Evolutionary conservation across 768 basidiomycete genomes (phyloP), one percentile per base, ranked within the genome.

Genomic region (Collybia mongolica): DNA sequence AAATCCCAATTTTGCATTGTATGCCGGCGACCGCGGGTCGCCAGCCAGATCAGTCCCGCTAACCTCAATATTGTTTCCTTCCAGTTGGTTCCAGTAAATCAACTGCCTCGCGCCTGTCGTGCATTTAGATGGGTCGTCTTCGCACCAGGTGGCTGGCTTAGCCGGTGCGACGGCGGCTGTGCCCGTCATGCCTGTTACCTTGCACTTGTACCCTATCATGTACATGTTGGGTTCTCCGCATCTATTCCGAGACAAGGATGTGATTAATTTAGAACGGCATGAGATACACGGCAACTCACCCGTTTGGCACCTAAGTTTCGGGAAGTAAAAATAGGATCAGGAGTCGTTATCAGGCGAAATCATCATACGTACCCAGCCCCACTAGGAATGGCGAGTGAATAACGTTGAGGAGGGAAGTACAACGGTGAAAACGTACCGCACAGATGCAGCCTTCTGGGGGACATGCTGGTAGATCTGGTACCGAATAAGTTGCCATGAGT

Each of bases 151-250:
- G 1, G 75, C 68, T 12, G 80, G 70, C 37, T 76, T 66, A 4
- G 70, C 64, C 1, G 68, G 39, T 7, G 71, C 75, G 18, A 82
- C 50, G 14, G 75, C 68, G 1, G 63, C 68, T 23, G 59, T 73
- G 39, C 66, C 68, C 1, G 63, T 72, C 3, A 73, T 62, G 6
- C 68, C 67, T 0, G 75, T 73, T 12, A 82, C 79, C 14, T 64
- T 70, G 66, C 79, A 82, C 40, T 61, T 67, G 64, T 71, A 80
- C 15, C 72, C 63, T 32, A 68, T 52, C 56, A 73, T 69, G 64
- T 76, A 82, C 60, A 81, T 79, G 61, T 82, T 82, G 6, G 77
- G 74, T 54, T 75, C 58, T 20, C 80, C 80, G 54, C 80, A 82
- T 9, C 79, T 74, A 36, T 9, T 15, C 43, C 17, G 44, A 32